Conservation (phyloP, 495 filamentous ascomycete genomes). For the Aspergillus hancockii region DNA sequence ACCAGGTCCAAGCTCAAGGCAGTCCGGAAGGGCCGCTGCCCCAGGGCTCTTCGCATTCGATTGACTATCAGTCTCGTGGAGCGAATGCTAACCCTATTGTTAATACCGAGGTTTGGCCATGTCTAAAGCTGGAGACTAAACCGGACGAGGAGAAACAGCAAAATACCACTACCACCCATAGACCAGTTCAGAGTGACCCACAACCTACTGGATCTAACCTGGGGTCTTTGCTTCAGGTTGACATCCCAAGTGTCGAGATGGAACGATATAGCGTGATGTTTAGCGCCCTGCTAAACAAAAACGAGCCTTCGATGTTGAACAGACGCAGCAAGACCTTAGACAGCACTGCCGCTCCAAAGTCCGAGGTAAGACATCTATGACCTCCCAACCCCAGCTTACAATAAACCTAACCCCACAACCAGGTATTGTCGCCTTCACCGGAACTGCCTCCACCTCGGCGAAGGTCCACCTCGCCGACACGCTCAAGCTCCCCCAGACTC, state of each 20-base stretch:
- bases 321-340: slow-evolving; percentile 70
- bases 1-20: slow-evolving; percentile 20
- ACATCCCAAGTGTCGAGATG: slow-evolving; percentile 78
- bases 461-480: slow-evolving; percentile 61
- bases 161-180: not conserved
- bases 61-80: slow-evolving; percentile 20
- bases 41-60: slow-evolving; percentile 23
- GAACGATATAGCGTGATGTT: slow-evolving; percentile 98
- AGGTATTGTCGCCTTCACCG: slow-evolving; percentile 7
- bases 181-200: slow-evolving; percentile 13
- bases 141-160: slow-evolving; percentile 6
- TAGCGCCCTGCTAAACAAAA: slow-evolving; percentile 63
- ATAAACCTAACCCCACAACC: slow-evolving; percentile 7
- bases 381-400: not conserved
- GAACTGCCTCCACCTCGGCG: slow-evolving; percentile 35
- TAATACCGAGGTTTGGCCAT: slow-evolving; percentile 37
- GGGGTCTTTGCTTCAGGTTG: slow-evolving; percentile 60
- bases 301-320: slow-evolving; percentile 54
- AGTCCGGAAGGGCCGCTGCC: slow-evolving; percentile 10
- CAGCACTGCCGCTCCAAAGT: slow-evolving; percentile 54
- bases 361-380: slow-evolving; percentile 26
- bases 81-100: slow-evolving; percentile 11
- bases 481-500: slow-evolving; percentile 58
- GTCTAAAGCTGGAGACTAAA: slow-evolving; percentile 15
- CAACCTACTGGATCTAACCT: slow-evolving; percentile 16